Evolutionary conservation across 805 yeast species (phyloP).

Genomic region (Kazachstania africana): DNA sequence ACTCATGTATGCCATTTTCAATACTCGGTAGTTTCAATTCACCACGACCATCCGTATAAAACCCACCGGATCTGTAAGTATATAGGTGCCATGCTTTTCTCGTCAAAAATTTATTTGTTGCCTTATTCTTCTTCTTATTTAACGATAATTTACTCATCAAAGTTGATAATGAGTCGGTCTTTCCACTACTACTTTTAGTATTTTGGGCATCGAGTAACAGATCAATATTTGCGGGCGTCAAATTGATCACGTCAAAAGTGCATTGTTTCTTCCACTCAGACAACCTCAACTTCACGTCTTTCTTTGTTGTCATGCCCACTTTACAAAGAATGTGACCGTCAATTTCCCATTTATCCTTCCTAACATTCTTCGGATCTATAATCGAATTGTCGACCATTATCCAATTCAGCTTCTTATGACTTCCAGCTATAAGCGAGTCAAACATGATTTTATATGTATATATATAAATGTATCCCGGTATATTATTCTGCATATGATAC

Average conservation of each 20-base stretch:
- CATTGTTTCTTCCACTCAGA: conserved; percentile 21
- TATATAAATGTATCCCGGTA: conserved; percentile 17
- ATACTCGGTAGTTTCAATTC: conserved; percentile 8
- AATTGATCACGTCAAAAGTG: conserved; percentile 16
- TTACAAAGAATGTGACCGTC: conserved; percentile 16
- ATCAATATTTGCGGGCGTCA: conserved; percentile 17
- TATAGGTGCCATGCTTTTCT: conserved; percentile 1
- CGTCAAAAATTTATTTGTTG: too few species aligned
- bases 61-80: conserved; percentile 18
- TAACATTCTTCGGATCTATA: conserved; percentile 1
- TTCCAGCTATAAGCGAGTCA: conserved; percentile 6
- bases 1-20: conserved; percentile 16
- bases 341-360: conserved; percentile 8
- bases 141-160: conserved; percentile 8
- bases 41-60: conserved; percentile 11
- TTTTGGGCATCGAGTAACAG: conserved; percentile 1
- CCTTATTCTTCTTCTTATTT: background rate
- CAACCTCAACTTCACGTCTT: conserved; percentile 15
- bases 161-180: conserved; percentile 1
- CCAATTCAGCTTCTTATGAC: conserved; percentile 7
- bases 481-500: background rate
- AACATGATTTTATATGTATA: conserved; percentile 17
- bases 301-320: conserved; percentile 23
- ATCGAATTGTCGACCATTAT: conserved; percentile 14
- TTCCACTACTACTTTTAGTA: too few species aligned